Percentiles rank a stretch among this genome's conserved stretches.
Conservation (phyloP, 1,284 basidiomycete genomes). For the Pseudozyma pruni region DNA sequence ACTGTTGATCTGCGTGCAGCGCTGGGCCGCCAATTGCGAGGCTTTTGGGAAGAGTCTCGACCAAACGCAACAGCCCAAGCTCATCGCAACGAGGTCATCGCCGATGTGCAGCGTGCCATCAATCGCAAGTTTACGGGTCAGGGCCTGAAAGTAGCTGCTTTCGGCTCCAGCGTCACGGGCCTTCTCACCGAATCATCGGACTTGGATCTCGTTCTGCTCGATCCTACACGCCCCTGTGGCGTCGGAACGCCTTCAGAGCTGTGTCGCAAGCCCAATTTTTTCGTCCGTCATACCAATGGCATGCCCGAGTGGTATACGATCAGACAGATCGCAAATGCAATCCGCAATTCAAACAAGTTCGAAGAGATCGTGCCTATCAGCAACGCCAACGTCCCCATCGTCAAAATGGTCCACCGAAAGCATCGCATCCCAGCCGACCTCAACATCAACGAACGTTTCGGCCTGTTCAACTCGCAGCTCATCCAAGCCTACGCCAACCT, state of each 20-base stretch:
- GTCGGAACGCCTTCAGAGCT: constrained; percentile 43
- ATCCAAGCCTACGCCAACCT: constrained; percentile 55
- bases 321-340: constrained; percentile 25
- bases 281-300: constrained; percentile 13
- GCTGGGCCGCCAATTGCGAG: constrained; percentile 39
- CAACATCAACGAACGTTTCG: constrained; percentile 63
- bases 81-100: constrained; percentile 29
- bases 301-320: constrained; percentile 53
- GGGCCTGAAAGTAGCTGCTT: constrained; percentile 46
- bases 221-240: constrained; percentile 48
- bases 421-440: constrained; percentile 49
- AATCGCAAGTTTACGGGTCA: constrained; percentile 38
- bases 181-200: constrained; percentile 50
- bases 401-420: constrained; percentile 51
- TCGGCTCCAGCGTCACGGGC: constrained; percentile 60
- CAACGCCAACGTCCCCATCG: constrained; percentile 54
- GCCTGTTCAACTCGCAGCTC: constrained; percentile 52
- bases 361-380: constrained; percentile 33
- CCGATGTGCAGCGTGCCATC: constrained; percentile 47
- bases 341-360: constrained; percentile 24
- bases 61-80: constrained; percentile 12
- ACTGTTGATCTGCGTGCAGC: constrained; percentile 18
- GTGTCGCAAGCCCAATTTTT: background rate
- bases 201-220: constrained; percentile 57
- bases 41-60: constrained; percentile 39